Evolutionary conservation across 768 basidiomycete genomes (phyloP), one percentile per base, ranked within the genome.

Genomic region (Psilocybe azurescens): DNA sequence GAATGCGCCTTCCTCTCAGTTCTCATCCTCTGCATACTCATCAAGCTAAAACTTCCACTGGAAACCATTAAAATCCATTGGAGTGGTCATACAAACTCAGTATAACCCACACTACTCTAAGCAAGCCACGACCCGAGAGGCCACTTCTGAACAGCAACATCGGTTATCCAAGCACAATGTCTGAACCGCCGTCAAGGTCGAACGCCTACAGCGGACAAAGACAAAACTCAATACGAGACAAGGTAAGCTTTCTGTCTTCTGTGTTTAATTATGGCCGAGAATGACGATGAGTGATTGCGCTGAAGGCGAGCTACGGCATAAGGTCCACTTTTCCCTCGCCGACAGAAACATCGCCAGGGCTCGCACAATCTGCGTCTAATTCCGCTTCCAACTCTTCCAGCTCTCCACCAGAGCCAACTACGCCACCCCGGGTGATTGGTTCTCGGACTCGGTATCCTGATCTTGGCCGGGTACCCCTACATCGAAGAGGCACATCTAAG

Each of bases 401-500:
- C 33, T 81, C 81, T 13, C 79, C 80, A 0, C 75, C 78, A 3
- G 72, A 75, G 24, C 81, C 80, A 5, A 68, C 69, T 4, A 84
- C 84, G 0, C 82, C 82, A 2, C 78, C 78, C n/a, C 78, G 74
- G 3, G 68, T 75, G 46, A 77, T 76, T 47, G 79, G 85, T 47
- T 65, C 74, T 0, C 71, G 76, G 36, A 67, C 76, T 29, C 84
- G 83, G 16, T 91, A 91, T 69, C 86, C 86, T 1, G 81, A 84
- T 47, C 83, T 91, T 6, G 83, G 86, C 3, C 86, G 89, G 30
- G 88, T 91, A 5, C 92, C 90, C 0, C 77, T 93, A 13, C 91
- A 93, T 70, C 83, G 90, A 24, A 80, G 92, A 58, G 93, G 93
- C 1, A 93, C 86, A 18, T 93, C 92, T 2, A 86, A 84, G 64